phyloP scores from a whole-genome alignment of 495 filamentous ascomycete genomes.

The Achaetomiella virescens region DNA sequence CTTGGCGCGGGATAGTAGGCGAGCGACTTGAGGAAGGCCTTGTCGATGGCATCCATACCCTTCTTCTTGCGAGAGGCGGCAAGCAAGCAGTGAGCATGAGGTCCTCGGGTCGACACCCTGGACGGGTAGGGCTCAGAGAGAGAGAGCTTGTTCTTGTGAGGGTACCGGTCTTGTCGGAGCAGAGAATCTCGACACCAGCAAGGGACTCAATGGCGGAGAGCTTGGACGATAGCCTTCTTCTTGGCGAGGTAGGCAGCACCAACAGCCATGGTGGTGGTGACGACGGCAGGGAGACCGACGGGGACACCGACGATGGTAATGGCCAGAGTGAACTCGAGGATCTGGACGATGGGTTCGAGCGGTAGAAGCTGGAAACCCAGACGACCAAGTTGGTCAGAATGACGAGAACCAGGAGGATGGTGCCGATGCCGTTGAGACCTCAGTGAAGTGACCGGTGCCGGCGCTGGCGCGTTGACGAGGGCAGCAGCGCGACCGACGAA shows the following conservation, averaged over 20 bases:
- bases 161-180: conserved; percentile 95
- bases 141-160: conserved; percentile 90
- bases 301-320: conserved; percentile 92
- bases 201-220: conserved; percentile 91
- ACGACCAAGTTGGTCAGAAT: conserved; percentile 72
- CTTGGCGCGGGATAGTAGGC: conserved; percentile 72
- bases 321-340: conserved; percentile 78
- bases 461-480: conserved; percentile 68
- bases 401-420: conserved; percentile 73
- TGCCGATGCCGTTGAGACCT: conserved; percentile 82
- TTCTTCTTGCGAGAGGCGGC: conserved; percentile 88
- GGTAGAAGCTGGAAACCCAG: conserved; percentile 84
- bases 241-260: conserved; percentile 90
- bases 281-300: conserved; percentile 92
- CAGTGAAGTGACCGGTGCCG: conserved; percentile 79
- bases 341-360: conserved; percentile 67
- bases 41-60: conserved; percentile 92
- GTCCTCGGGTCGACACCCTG: conserved; percentile 70
- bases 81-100: conserved; percentile 89
- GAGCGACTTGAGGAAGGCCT: conserved; percentile 82
- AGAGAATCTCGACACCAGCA: conserved; percentile 92
- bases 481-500: conserved; percentile 86
- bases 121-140: conserved; percentile 75
- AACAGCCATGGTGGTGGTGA: conserved; percentile 94
- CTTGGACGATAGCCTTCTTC: conserved; percentile 95